Conservation (phyloP, 2,329 filamentous ascomycete species). For the Talaromyces marneffei region DNA sequence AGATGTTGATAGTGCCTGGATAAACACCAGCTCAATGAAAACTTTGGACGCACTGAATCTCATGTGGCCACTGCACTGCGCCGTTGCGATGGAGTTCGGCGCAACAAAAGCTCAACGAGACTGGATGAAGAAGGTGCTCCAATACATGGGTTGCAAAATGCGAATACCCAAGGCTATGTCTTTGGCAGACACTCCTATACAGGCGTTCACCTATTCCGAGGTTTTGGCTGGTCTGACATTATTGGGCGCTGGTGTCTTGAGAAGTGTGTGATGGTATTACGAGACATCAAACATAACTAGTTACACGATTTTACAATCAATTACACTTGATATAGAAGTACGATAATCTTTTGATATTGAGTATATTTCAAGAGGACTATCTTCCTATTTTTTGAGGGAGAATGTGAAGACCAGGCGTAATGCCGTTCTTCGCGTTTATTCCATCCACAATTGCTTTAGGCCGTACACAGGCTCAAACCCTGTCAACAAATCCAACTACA, state of each 20-base stretch:
- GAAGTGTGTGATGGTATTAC: neutral
- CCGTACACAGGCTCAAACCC: slow-evolving; percentile 26
- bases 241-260: neutral
- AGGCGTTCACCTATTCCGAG: neutral
- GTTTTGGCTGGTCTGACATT: neutral
- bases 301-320: neutral
- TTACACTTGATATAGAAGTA: neutral
- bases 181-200: neutral
- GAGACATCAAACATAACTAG: neutral
- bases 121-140: neutral
- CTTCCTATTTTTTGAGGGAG: slow-evolving; percentile 26
- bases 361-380: neutral
- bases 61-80: slow-evolving; percentile 1
- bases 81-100: neutral
- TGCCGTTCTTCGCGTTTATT: slow-evolving; percentile 52
- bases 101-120: neutral
- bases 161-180: slow-evolving; percentile 6
- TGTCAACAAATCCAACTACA: slow-evolving; percentile 23
- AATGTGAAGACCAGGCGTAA: slow-evolving; percentile 48
- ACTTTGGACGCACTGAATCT: neutral
- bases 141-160: neutral
- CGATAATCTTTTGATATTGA: neutral
- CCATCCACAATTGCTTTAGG: slow-evolving; percentile 39
- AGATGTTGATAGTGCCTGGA: neutral
- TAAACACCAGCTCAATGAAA: neutral